Evolutionary conservation across 805 yeast genomes (phyloP), one percentile per base, ranked within the genome.

Genomic region (Candida lessepsii): DNA sequence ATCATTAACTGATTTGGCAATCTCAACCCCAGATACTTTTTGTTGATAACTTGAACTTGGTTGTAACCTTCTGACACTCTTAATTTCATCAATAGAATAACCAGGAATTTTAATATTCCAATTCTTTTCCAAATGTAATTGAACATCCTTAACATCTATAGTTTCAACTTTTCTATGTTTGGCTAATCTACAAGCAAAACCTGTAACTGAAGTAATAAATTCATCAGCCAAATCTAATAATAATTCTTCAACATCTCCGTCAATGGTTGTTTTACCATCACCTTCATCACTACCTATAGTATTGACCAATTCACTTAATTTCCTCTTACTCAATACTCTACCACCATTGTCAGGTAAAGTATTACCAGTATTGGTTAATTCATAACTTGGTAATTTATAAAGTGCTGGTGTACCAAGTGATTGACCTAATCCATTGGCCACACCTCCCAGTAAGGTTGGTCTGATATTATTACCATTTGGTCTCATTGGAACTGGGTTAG

Each of bases 71-170:
- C 89, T 71, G 14, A 83, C 78, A 54, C 80, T 75, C 53, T 96
- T 73, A 31, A 91, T 83, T 53, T 90, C 98, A 63, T 91, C 99
- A 48, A 88, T 80, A 9, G 95, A 78, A 61, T 81, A 89, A 3
- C 98, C 98, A 0, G 98, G 98, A 21, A 91, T 78, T 50, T 95
- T 79, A 40, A 93, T 87, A 60, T 91, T 90, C 97, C 96, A 91
- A 61, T 90, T 89, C 24, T 34, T 44, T 29, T 37, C 42, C 52
- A 93, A 70, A 60, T 93, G 96, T 41, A 93, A 63, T 60, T 93
- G 98, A 37, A 95, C 77, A 59, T 93, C 99, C 51, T 81, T 80
- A 11, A 86, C 87, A 49, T 91, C 98, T 18, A 93, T 69, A 26
- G 83, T 77, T 45, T 91, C 96, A 5, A 87, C 79, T 56, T 86